phyloP scores from a whole-genome alignment of 345 rosid species.

The Pistacia atlantica region DNA sequence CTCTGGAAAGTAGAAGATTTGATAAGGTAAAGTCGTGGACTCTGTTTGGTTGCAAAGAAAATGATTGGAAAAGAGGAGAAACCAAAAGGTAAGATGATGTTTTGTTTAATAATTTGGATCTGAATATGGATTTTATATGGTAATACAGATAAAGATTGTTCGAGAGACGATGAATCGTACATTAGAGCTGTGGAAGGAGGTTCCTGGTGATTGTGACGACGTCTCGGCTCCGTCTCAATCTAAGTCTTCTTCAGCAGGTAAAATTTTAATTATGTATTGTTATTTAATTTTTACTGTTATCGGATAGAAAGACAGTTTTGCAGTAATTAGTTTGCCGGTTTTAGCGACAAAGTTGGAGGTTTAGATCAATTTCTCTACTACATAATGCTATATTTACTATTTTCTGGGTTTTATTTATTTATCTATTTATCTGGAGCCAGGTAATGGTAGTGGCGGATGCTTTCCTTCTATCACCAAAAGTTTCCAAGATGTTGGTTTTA shows the following conservation, averaged over 20 bases:
- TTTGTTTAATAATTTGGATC: not conserved
- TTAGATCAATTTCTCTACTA: not conserved
- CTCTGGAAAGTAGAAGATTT: constrained; percentile 68
- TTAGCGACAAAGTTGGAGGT: not conserved
- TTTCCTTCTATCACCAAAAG: constrained; percentile 45
- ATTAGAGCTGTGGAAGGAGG: constrained; percentile 75
- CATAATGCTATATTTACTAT: constrained; percentile 16
- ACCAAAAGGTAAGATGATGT: not conserved
- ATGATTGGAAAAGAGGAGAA: not conserved
- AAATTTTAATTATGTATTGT: constrained; percentile 10
- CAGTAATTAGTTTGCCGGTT: not conserved
- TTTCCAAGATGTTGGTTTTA: constrained; percentile 44
- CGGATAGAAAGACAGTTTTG: not conserved
- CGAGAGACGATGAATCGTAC: constrained; percentile 87
- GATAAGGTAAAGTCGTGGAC: constrained; percentile 61
- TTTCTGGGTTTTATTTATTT: constrained; percentile 12
- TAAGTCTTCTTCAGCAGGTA: constrained; percentile 48
- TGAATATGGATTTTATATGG: constrained; percentile 16
- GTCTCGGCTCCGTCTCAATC: constrained; percentile 41
- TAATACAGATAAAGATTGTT: constrained; percentile 73
- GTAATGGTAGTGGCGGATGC: constrained; percentile 49
- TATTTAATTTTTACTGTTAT: constrained; percentile 2
- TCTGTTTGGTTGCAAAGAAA: constrained; percentile 21
- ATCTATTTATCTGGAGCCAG: constrained; percentile 39
- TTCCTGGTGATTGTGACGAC: constrained; percentile 50